Base-by-base conservation (phyloP, 2,329 filamentous ascomycete species). In the Colletotrichum sp. region DNA sequence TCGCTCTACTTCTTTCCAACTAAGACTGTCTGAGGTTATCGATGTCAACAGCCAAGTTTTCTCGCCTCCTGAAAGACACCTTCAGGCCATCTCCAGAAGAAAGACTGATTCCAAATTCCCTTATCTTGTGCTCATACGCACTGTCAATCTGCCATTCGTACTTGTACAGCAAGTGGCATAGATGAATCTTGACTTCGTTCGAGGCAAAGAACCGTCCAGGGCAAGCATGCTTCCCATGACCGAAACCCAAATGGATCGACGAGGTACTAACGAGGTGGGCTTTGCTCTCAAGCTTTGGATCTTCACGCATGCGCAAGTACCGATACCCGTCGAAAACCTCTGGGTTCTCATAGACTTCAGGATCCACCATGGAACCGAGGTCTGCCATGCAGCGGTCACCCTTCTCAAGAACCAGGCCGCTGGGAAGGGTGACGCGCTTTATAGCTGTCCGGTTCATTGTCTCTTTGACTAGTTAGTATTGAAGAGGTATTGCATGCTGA, bases 1-100 rank as follows among this genome's bases (percentile, higher is more conserved):
- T 13, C 19, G 0, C 19, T 48, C 44, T 22, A 22, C 0, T 11
- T 13, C 44, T 2, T 19, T 22, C 44, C 44, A 0, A 13, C 0
- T 22, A 1, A 52, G 44, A 13, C 44, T 13, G 0, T 59, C 55
- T 28, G 27, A 59, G 55, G 8, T 8, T 28, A 0, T 59, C 55
- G 0, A 59, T 59, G n/a, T 59, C 55, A 59, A 59, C 13, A 6
- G 19, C 55, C 13, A 59, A 16, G 27, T 19, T 28, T 3, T 28
- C 55, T 0, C 55, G 55, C 4, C 55, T 59, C 55, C 55, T 59
- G 16, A 25, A 59, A 4, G 27, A 59, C 2, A 59, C 55, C 55
- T 59, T 19, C 15, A 59, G 8, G 27, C 55, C 55, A 28, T 28
- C 55, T 3, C 55, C 55, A 19, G 55, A 59, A 19, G 55, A 59